Conservation (phyloP, 306 rosid genomes). For the Prunus kanzakura region DNA sequence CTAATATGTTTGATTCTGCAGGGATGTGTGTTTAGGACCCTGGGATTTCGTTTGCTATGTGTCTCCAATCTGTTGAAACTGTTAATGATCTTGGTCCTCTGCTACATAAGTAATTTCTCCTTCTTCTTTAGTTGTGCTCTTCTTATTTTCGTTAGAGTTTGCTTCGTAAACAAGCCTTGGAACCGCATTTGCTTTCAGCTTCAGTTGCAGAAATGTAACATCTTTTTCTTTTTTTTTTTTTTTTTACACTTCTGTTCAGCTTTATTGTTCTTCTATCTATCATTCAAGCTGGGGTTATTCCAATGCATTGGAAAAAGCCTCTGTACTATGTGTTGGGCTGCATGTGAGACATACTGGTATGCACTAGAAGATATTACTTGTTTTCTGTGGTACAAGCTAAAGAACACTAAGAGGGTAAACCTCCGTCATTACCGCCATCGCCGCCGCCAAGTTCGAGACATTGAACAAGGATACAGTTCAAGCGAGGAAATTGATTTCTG, state of each 20-base stretch:
- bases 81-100: neutral
- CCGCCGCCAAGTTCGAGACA: conserved; percentile 24
- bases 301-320: conserved; percentile 51
- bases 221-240: neutral
- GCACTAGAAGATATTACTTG: conserved; percentile 35
- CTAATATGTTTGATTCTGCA: conserved; percentile 18
- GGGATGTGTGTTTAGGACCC: conserved; percentile 40
- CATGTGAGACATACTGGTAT: conserved; percentile 43
- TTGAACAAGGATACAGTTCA: conserved; percentile 40
- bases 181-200: neutral
- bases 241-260: neutral
- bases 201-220: neutral
- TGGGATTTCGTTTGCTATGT: conserved; percentile 41
- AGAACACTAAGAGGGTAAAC: conserved; percentile 41
- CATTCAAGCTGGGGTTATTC: conserved; percentile 49
- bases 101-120: neutral
- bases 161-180: neutral
- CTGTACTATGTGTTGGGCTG: conserved; percentile 46
- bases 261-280: conserved; percentile 39
- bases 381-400: conserved; percentile 44
- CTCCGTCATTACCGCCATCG: conserved; percentile 10
- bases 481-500: conserved; percentile 18
- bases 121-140: neutral
- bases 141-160: neutral
- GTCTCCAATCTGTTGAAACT: conserved; percentile 21